These are phyloP conservation scores for Vicia sativa DNA, from an alignment of 306 rosid genomes.

Conservation along the genomic window DNA sequence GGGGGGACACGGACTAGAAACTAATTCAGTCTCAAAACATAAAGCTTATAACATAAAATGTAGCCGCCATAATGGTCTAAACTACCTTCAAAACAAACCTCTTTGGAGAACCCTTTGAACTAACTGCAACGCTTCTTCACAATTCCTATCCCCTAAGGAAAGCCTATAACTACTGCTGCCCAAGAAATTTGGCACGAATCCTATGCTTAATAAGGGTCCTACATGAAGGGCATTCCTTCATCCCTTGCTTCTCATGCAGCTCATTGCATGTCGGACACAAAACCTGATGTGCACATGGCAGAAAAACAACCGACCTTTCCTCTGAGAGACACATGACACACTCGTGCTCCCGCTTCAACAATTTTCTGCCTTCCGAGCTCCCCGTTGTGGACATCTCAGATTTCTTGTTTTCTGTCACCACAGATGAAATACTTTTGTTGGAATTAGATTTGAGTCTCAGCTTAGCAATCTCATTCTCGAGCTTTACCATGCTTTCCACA, in stretches of 20 bases:
- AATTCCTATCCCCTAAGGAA: slow-evolving; percentile 15
- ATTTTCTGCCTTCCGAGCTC: slow-evolving; percentile 21
- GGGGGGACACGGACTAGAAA: slow-evolving; percentile 21
- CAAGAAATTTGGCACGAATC: slow-evolving; percentile 51
- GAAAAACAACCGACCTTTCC: slow-evolving; percentile 65
- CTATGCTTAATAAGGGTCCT: slow-evolving; percentile 55
- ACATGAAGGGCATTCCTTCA: slow-evolving; percentile 78
- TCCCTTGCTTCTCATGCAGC: slow-evolving; percentile 67
- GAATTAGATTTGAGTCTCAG: slow-evolving; percentile 44
- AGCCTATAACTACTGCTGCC: slow-evolving; percentile 11
- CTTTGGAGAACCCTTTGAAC: slow-evolving; percentile 10
- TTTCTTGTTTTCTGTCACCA: slow-evolving; percentile 37
- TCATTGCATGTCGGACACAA: slow-evolving; percentile 64
- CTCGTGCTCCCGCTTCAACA: slow-evolving; percentile 66
- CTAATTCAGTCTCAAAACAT: slow-evolving; percentile 27
- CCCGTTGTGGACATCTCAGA: slow-evolving; percentile 6
- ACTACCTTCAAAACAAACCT: slow-evolving; percentile 26
- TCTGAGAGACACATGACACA: slow-evolving; percentile 77
- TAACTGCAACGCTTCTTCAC: slow-evolving; percentile 14
- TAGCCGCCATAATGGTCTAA: slow-evolving; percentile 18
- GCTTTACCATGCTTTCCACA: slow-evolving; percentile 49
- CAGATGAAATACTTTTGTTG: slow-evolving; percentile 20
- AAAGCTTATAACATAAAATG: slow-evolving; percentile 18
- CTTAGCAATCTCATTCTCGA: slow-evolving; percentile 50
- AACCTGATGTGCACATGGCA: slow-evolving; percentile 75